Evolutionary conservation across 768 basidiomycete genomes (phyloP), one percentile per base, ranked within the genome.

Genomic region (Cystobasidium onofrii): DNA sequence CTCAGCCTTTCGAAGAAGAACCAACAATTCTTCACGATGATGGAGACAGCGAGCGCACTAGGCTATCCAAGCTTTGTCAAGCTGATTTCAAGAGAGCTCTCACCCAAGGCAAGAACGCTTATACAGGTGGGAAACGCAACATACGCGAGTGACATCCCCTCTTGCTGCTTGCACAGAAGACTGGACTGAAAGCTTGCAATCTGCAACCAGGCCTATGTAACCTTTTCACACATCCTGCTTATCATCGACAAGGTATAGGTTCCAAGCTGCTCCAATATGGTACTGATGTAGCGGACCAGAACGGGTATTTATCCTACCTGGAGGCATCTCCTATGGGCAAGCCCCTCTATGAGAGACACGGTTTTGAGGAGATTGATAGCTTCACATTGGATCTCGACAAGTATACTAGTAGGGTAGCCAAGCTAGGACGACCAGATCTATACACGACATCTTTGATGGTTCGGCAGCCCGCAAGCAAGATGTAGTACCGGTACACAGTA

Each of bases 181-280:
- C n/a, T n/a, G n/a, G n/a, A n/a, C n/a, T n/a, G n/a, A n/a, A n/a
- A n/a, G n/a, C n/a, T n/a, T n/a, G n/a, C n/a, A n/a, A n/a, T n/a
- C n/a, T n/a, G n/a, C n/a, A n/a, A n/a, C n/a, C 54, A 71, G 69
- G 69, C 29, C 69, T 71, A 7, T 71, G 46, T 7, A 71, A 71
- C 69, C 69, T 71, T 25, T 71, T 71, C 54, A 31, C 31, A 10
- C 27, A 31, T 34, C 54, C 33, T 39, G 12, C 34, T 1, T 52
- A 60, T 60, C 69, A 60, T 52, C 54, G 69, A 34, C 20, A 25
- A 6, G 69, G 69, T 12, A 36, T 71, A 17, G 69, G 69, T 27
- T 4, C 10, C 2, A 15, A 10, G 52, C 69, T 71, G 7, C 7
- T 71, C 17, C 33, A 55, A 20, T 36, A 57, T 9, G 69, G 69